Conservation (phyloP, 352 stramenopile species). For the Pythium apleroticum region DNA sequence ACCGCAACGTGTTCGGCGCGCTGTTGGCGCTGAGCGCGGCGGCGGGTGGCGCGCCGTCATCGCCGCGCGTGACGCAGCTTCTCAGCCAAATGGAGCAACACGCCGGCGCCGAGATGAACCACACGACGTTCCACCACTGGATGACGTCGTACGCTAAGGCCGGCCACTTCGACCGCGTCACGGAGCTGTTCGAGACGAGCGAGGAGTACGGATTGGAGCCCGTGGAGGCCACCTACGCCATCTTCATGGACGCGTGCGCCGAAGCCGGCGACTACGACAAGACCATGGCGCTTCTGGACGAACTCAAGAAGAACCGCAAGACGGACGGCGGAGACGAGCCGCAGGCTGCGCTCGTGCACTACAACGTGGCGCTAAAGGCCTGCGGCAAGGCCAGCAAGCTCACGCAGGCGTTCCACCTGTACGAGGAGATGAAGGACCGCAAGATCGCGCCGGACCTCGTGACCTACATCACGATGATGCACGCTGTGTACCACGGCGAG, state of each 20-base stretch:
- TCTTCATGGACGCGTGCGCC: slow-evolving; percentile 72
- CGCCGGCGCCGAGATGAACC: slow-evolving; percentile 53
- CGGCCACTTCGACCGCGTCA: slow-evolving; percentile 44
- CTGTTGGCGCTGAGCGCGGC: slow-evolving; percentile 54
- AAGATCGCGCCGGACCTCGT: slow-evolving; percentile 68
- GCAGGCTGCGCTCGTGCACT: slow-evolving; percentile 51
- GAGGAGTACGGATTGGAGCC: slow-evolving; percentile 45
- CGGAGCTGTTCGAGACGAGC: slow-evolving; percentile 62
- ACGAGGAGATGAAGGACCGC: slow-evolving; percentile 83
- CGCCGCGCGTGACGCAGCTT: slow-evolving; percentile 44
- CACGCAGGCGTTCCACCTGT: slow-evolving; percentile 71
- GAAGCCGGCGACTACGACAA: slow-evolving; percentile 59
- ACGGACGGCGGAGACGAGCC: slow-evolving; percentile 31
- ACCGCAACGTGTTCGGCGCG: slow-evolving; percentile 58
- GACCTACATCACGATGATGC: slow-evolving; percentile 89
- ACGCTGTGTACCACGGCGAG: slow-evolving; percentile 82
- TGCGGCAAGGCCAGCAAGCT: slow-evolving; percentile 75
- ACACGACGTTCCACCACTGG: slow-evolving; percentile 70
- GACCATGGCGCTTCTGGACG: slow-evolving; percentile 48
- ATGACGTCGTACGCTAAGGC: slow-evolving; percentile 68
- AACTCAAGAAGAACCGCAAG: slow-evolving; percentile 39
- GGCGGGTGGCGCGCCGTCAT: slow-evolving; percentile 33
- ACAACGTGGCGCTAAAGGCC: slow-evolving; percentile 79
- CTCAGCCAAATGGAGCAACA: slow-evolving; percentile 53
- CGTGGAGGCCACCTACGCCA: slow-evolving; percentile 66